Base-by-base conservation (phyloP, 371 early-diverging fungal genomes). In the Apophysomyces trapeziformis region DNA sequence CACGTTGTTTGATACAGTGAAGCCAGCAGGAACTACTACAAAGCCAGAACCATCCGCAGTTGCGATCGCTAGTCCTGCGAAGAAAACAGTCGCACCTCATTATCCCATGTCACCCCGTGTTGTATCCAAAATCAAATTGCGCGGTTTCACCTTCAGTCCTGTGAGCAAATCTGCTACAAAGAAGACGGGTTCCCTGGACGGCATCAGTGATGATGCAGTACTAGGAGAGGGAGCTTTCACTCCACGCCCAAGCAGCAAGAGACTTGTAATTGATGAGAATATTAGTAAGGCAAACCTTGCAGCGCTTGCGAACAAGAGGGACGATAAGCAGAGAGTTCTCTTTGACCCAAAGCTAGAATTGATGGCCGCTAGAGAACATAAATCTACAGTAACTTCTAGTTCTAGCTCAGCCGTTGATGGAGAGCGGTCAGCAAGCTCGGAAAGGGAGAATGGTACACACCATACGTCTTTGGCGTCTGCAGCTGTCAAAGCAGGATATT, bases 201-300 rank as follows among this genome's bases (percentile, higher is more conserved):
- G 87, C 32, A 78, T 89, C 54, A 85, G 85, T 38, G 89, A 91
- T 58, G 89, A 89, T 60, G 88, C 86, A 13, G 78, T 88, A 14
- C 82, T 91, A 37, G 79, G 89, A 6, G 68, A 90, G 2, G 91
- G 92, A 56, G 83, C 87, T 9, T 92, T 90, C 66, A 76, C 87
- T n/a, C 87, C 92, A 14, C 88, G 90, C 38, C 79, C 87, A n/a
- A 90, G 80, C 64, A 87, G 88, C 65, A 92, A 91, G 70, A 90
- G 87, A 37, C 73, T 93, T n/a, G 75, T 87, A 5, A 79, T 91
- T 36, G 76, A 80, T 35, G 63, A 82, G 77, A 36, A 56, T 50
- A 16, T 59, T 69, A 54, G 68, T 72, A 46, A 72, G 60, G 59
- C 65, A n/a, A 47, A 70, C 12, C 68, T 69, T 67, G 75, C 60